Conservation (phyloP, 225 moss, liverwort and hornwort genomes). For the Rhytidiadelphus loreus region DNA sequence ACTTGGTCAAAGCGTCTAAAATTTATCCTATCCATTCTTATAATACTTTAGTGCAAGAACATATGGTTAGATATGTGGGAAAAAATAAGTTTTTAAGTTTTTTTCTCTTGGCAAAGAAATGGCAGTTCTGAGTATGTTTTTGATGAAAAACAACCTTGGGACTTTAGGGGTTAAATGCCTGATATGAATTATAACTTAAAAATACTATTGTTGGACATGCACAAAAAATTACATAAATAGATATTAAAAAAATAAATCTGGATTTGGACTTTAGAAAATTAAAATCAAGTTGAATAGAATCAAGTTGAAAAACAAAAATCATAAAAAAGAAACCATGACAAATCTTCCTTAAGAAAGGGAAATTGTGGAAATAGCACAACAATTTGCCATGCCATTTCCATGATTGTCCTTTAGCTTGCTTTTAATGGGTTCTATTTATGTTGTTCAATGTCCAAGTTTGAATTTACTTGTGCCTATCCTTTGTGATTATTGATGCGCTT, state of each 20-base stretch:
- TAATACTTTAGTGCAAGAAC: background rate
- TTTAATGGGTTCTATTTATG: background rate
- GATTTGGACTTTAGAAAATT: background rate
- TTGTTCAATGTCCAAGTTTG: background rate
- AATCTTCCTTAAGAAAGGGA: background rate
- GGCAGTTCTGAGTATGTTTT: background rate
- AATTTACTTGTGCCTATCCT: background rate
- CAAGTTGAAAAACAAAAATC: background rate
- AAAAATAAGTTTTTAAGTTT: background rate
- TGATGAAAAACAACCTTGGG: background rate
- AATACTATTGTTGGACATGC: background rate
- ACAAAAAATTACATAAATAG: background rate
- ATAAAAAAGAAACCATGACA: background rate
- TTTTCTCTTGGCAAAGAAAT: background rate
- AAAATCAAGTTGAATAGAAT: background rate
- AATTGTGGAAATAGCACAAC: background rate
- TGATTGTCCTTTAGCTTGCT: rapidly evolving
- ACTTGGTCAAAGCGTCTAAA: background rate
- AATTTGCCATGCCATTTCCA: background rate
- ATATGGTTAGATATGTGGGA: background rate
- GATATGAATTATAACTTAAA: background rate
- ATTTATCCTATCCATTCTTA: background rate
- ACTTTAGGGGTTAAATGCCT: background rate
- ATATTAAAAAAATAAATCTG: background rate
- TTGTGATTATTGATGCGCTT: background rate